Percentiles rank a stretch among this genome's conserved stretches.
Evolutionary conservation across 1,284 basidiomycete genomes (phyloP).

Genomic region (Ganoderma sinense): DNA sequence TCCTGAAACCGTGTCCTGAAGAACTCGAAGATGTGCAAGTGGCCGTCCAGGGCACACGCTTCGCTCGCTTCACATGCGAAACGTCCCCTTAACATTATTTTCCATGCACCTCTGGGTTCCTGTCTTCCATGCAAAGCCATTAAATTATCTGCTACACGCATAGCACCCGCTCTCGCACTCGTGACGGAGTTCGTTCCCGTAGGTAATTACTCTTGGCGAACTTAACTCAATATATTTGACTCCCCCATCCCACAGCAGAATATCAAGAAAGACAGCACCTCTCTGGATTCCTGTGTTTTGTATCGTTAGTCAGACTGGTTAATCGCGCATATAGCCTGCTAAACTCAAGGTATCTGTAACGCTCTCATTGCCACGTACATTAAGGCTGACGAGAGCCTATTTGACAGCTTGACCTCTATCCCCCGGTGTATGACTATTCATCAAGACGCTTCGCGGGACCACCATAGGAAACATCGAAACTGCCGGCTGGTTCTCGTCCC

Average conservation of each 20-base stretch:
- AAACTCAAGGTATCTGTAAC: neutral
- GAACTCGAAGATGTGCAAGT: neutral
- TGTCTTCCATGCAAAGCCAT: slow-evolving; percentile 8
- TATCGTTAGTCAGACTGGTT: neutral
- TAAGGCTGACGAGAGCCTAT: slow-evolving; percentile 26
- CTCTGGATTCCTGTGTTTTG: neutral
- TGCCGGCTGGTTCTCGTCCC: slow-evolving; percentile 1
- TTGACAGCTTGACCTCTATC: slow-evolving; percentile 18
- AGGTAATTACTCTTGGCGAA: neutral
- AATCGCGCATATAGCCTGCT: neutral
- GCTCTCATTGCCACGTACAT: slow-evolving; percentile 19
- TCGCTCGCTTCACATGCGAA: neutral
- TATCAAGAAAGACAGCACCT: neutral
- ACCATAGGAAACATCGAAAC: slow-evolving; percentile 4
- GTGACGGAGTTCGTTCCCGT: neutral
- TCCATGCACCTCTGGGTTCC: neutral
- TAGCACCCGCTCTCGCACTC: neutral
- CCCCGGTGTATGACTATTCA: slow-evolving; percentile 9
- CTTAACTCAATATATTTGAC: neutral
- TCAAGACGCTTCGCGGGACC: slow-evolving; percentile 23
- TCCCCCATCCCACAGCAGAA: neutral
- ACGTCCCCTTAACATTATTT: neutral
- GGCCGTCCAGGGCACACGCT: neutral
- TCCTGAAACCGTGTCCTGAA: neutral
- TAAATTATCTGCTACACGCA: neutral